phyloP scores from a whole-genome alignment of 2,329 filamentous ascomycete genomes.

The Scedosporium minutisporum region DNA sequence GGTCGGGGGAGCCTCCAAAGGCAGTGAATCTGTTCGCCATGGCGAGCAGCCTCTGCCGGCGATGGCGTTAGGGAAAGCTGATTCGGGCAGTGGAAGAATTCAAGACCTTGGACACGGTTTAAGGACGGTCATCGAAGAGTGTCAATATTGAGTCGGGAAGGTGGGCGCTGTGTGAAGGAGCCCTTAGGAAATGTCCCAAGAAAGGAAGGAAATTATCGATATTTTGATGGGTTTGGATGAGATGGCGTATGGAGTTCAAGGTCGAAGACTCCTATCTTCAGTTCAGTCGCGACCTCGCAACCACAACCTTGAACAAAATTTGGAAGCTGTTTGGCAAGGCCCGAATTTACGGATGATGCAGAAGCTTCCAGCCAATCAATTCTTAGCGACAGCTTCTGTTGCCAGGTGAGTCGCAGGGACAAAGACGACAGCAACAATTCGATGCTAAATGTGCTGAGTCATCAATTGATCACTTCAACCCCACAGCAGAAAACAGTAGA shows the following conservation, averaged over 20 bases:
- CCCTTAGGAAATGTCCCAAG: too few relatives aligned
- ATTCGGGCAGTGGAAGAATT: neutral
- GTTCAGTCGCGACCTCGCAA: neutral
- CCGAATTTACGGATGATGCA: neutral
- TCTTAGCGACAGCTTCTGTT: neutral
- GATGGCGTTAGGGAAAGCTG: neutral
- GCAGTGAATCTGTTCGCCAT: slow-evolving; percentile 34
- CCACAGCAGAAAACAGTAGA: too few relatives aligned
- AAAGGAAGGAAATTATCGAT: too few relatives aligned
- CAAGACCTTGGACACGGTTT: neutral
- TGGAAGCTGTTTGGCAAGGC: slow-evolving; percentile 2
- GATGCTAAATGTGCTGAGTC: neutral
- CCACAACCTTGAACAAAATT: neutral
- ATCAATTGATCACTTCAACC: neutral
- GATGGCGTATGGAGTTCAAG: neutral
- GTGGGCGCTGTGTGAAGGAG: too few relatives aligned
- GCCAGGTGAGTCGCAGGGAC: neutral
- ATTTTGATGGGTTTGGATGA: neutral
- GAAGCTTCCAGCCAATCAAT: neutral
- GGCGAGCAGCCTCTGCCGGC: slow-evolving; percentile 1
- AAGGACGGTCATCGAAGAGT: neutral
- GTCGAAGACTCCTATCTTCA: neutral
- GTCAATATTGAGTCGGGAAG: neutral
- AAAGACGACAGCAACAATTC: too few relatives aligned
- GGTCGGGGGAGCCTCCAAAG: slow-evolving; percentile 32